phyloP scores from a whole-genome alignment of 352 stramenopile genomes.

The Aphanomyces stellatus region DNA sequence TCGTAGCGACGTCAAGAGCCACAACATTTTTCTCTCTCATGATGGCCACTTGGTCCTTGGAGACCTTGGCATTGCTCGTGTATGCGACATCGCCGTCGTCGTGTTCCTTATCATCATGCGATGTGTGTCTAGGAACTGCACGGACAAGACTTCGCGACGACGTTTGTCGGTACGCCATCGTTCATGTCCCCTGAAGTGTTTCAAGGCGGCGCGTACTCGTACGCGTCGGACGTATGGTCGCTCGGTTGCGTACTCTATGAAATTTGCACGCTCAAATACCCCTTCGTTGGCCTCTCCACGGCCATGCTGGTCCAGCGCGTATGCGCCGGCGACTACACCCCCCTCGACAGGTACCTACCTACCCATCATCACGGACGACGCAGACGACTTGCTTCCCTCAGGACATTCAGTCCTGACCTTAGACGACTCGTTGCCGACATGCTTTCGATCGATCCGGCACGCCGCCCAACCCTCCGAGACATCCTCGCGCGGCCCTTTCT shows the following conservation, averaged over 20 bases:
- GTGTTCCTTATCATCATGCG: background rate
- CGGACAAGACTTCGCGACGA: slow-evolving; percentile 40
- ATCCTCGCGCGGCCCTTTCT: slow-evolving; percentile 25
- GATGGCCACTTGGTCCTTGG: slow-evolving; percentile 71
- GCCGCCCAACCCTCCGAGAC: slow-evolving; percentile 27
- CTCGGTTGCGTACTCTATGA: slow-evolving; percentile 85
- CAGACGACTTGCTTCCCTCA: background rate
- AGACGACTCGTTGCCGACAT: slow-evolving; percentile 29
- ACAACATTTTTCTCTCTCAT: slow-evolving; percentile 77
- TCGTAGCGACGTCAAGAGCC: slow-evolving; percentile 80
- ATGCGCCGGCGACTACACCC: slow-evolving; percentile 31
- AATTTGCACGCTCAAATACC: slow-evolving; percentile 51
- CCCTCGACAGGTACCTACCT: slow-evolving; percentile 22
- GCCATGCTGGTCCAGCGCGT: slow-evolving; percentile 51
- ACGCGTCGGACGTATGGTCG: slow-evolving; percentile 81
- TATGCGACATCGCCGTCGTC: slow-evolving; percentile 1
- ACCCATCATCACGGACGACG: no score
- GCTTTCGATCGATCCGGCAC: slow-evolving; percentile 28
- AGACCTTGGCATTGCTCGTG: slow-evolving; percentile 79
- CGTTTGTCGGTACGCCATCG: slow-evolving; percentile 81
- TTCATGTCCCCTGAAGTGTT: slow-evolving; percentile 87
- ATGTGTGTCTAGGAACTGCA: slow-evolving; percentile 23
- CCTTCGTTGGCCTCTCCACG: slow-evolving; percentile 42
- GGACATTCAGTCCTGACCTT: slow-evolving; percentile 28
- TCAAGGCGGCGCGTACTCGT: slow-evolving; percentile 66